These are phyloP conservation scores for Vigna unguiculata DNA, from an alignment of 306 rosid genomes.

Conservation along the genomic window DNA sequence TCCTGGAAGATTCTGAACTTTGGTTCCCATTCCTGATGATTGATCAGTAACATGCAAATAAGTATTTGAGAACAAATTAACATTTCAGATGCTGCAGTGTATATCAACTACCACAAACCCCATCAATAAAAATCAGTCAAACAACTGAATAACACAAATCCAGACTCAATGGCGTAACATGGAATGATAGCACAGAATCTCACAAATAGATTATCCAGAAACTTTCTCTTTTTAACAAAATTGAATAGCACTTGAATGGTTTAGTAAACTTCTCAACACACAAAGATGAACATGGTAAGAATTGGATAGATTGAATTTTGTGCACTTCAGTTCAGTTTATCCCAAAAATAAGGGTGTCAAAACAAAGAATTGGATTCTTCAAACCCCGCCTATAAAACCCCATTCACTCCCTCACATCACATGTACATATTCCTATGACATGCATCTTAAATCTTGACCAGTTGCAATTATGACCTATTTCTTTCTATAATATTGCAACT, in stretches of 20 bases:
- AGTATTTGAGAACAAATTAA: slow-evolving; percentile 31
- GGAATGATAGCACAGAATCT: slow-evolving; percentile 5
- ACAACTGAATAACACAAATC: slow-evolving; percentile 19
- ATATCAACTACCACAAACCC: slow-evolving; percentile 32
- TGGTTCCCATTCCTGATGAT: slow-evolving; percentile 95
- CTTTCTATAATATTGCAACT: too few species aligned
- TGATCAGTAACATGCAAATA: slow-evolving; percentile 27
- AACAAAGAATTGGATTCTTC: not conserved
- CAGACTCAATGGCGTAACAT: not conserved
- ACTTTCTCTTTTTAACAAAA: not conserved
- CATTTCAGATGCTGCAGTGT: not conserved
- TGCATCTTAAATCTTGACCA: not conserved
- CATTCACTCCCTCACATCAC: not conserved
- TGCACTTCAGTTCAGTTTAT: not conserved
- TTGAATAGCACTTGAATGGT: not conserved
- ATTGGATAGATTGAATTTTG: not conserved
- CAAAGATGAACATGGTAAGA: not conserved
- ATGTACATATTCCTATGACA: not conserved
- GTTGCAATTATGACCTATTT: not conserved
- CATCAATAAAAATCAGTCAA: slow-evolving; percentile 12
- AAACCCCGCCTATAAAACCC: not conserved
- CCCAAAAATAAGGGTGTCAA: not conserved
- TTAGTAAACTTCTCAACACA: slow-evolving; percentile 7
- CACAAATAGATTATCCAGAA: not conserved
- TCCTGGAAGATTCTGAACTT: slow-evolving; percentile 82